phyloP scores from a whole-genome alignment of 441 rosid species.

The Melastoma candidum region DNA sequence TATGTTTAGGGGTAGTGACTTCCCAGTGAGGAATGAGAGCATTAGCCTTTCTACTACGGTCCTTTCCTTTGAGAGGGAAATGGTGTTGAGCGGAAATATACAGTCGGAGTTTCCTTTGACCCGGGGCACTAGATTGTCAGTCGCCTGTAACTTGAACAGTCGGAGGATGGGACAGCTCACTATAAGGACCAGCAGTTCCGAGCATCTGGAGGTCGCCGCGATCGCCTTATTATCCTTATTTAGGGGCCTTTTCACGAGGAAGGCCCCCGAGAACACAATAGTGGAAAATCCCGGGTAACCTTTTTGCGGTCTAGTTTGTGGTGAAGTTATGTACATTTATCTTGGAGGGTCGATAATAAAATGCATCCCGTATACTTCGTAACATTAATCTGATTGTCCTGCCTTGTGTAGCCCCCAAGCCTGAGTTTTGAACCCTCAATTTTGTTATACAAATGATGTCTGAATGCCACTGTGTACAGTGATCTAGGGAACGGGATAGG shows the following conservation, averaged over 20 bases:
- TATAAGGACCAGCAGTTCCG: constrained; percentile 56
- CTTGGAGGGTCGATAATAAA: too few species aligned
- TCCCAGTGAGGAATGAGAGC: constrained; percentile 57
- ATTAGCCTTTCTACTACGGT: constrained; percentile 48
- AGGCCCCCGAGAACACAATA: constrained; percentile 13
- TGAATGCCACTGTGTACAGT: too few species aligned
- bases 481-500: too few species aligned
- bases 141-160: constrained; percentile 52
- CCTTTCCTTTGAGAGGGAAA: constrained; percentile 59
- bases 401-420: too few species aligned
- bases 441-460: too few species aligned
- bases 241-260: constrained; percentile 41
- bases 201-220: constrained; percentile 58
- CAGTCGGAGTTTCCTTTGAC: constrained; percentile 59
- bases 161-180: constrained; percentile 66
- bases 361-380: too few species aligned
- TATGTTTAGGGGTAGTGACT: constrained; percentile 64
- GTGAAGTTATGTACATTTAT: too few species aligned
- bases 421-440: too few species aligned
- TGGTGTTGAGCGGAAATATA: constrained; percentile 57
- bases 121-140: constrained; percentile 39
- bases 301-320: too few species aligned
- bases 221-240: constrained; percentile 49
- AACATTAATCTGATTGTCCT: too few species aligned
- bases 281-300: constrained; percentile 15